Conservation (phyloP, 2,329 filamentous ascomycete genomes). For the Talaromyces sp. region DNA sequence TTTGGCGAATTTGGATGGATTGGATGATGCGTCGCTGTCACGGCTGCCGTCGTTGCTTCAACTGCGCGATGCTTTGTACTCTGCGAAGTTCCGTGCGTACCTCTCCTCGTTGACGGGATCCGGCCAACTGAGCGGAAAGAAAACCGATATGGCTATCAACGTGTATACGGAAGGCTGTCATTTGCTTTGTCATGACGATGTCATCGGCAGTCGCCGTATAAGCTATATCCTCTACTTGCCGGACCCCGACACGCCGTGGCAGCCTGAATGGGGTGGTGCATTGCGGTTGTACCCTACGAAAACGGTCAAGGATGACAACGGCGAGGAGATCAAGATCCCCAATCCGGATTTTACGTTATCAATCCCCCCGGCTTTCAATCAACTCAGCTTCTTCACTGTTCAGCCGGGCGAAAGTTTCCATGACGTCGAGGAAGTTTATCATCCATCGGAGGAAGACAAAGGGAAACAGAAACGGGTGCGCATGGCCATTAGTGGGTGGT, state of each 20-base stretch:
- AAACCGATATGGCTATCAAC: slow-evolving; percentile 99
- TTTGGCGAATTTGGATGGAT: slow-evolving; percentile 89
- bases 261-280: slow-evolving; percentile 86
- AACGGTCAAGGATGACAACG: slow-evolving; percentile 61
- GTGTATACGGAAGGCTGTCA: slow-evolving; percentile 96
- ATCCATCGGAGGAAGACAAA: slow-evolving; percentile 54
- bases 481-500: slow-evolving; percentile 99
- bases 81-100: slow-evolving; percentile 80
- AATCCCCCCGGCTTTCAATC: slow-evolving; percentile 94
- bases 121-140: slow-evolving; percentile 80
- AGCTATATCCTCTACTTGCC: slow-evolving; percentile 97
- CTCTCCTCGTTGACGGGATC: slow-evolving; percentile 79
- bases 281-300: slow-evolving; percentile 76
- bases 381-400: slow-evolving; percentile 96
- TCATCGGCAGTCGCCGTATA: slow-evolving; percentile 91
- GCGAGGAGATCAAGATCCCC: slow-evolving; percentile 72
- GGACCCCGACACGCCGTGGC: slow-evolving; percentile 86
- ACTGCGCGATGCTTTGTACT: slow-evolving; percentile 93
- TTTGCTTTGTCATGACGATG: slow-evolving; percentile 93
- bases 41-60: slow-evolving; percentile 84
- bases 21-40: slow-evolving; percentile 77
- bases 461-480: slow-evolving; percentile 62
- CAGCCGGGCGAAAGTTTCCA: slow-evolving; percentile 99
- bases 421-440: slow-evolving; percentile 96
- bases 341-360: slow-evolving; percentile 70